A percentile compares a stretch with the other conserved stretches of the same genome.
Conservation (phyloP, 176 grass and related monocot species). For the Ananas comosus region DNA sequence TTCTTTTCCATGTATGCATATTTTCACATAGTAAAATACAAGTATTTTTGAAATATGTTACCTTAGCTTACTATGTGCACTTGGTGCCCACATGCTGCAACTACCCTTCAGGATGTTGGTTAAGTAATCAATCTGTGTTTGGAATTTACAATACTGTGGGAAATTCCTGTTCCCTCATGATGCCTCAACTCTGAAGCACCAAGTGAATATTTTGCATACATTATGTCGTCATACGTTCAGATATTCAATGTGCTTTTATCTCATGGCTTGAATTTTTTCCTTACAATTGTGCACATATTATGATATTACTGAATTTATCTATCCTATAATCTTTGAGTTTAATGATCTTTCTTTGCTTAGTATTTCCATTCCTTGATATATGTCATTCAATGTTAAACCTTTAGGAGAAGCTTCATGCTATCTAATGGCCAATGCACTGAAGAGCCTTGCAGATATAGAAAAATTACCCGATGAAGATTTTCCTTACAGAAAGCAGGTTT, state of each 20-base stretch:
- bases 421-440: conserved; percentile 68
- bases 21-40: no score
- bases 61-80: no score
- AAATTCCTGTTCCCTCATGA: no score
- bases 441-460: conserved; percentile 70
- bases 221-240: neutral
- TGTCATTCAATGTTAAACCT: conserved; percentile 23
- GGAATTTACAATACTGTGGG: no score
- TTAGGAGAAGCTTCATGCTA: conserved; percentile 60
- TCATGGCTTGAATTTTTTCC: neutral
- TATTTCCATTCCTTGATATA: conserved; percentile 2
- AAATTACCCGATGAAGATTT: conserved; percentile 75
- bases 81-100: no score
- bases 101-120: no score
- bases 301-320: neutral
- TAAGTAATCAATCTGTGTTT: no score
- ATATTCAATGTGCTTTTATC: neutral
- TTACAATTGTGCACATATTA: neutral
- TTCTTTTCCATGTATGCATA: no score
- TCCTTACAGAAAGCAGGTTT: conserved; percentile 80
- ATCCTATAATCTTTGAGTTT: neutral
- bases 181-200: no score
- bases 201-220: no score
- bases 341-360: neutral
- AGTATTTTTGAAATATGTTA: no score